phyloP scores from a whole-genome alignment of 2,329 filamentous ascomycete genomes.

The Microsporum audouinii region DNA sequence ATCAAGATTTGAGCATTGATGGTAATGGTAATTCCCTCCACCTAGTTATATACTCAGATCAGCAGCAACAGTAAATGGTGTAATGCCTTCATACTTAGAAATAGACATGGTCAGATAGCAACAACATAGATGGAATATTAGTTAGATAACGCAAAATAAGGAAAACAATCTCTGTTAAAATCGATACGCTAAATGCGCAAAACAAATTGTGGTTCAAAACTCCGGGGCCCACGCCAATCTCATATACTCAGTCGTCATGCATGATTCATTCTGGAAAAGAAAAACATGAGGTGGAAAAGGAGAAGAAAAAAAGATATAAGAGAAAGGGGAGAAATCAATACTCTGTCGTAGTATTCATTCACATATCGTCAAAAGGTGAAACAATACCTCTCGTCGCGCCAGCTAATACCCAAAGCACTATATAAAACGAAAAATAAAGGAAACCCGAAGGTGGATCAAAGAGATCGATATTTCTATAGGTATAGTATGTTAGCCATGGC shows the following conservation, averaged over 20 bases:
- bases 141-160: background rate
- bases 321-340: background rate
- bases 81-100: background rate
- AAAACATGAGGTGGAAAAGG: background rate
- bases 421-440: background rate
- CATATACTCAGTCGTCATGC: background rate
- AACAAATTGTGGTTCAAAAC: background rate
- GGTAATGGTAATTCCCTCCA: no score
- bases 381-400: background rate
- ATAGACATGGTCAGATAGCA: background rate
- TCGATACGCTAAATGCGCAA: background rate
- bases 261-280: background rate
- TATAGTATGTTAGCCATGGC: slow-evolving; percentile 9
- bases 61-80: no score
- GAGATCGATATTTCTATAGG: slow-evolving; percentile 35
- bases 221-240: background rate
- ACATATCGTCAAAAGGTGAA: background rate
- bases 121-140: background rate
- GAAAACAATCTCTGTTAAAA: background rate
- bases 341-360: background rate
- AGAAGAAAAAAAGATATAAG: background rate
- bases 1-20: no score
- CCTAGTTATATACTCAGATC: no score
- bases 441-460: slow-evolving; percentile 18
- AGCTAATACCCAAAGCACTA: background rate